Conservation (phyloP, 495 filamentous ascomycete genomes). For the Cairneyella variabilis region DNA sequence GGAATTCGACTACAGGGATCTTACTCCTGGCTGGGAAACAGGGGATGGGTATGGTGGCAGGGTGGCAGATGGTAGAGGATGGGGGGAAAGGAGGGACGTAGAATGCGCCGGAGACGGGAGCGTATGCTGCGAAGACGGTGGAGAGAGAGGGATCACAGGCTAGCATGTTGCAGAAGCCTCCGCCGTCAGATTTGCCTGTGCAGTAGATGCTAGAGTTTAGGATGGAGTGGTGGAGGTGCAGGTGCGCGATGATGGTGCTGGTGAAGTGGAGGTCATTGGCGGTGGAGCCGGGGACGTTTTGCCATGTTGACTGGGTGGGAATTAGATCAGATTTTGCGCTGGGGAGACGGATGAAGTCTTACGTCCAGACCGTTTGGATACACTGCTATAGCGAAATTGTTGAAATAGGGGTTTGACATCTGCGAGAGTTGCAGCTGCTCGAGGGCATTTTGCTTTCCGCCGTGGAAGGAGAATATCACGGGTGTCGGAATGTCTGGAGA, state of each 20-base stretch:
- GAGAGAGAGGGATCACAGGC: not conserved
- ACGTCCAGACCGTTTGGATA: not conserved
- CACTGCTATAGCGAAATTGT: not conserved
- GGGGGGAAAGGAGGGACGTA: too few species aligned
- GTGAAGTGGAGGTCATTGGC: not conserved
- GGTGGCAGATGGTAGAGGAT: not conserved
- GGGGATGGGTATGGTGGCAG: not conserved
- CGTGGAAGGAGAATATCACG: not conserved
- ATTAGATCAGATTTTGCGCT: not conserved
- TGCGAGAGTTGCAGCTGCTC: not conserved
- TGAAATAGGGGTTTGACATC: not conserved
- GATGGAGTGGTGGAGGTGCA: not conserved
- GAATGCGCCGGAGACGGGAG: not conserved
- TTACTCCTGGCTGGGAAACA: not conserved
- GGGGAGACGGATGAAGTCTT: not conserved
- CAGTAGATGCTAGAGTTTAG: not conserved
- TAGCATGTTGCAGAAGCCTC: not conserved
- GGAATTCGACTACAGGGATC: not conserved
- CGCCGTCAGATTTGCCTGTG: not conserved
- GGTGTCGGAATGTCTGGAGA: too few species aligned
- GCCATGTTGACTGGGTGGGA: not conserved
- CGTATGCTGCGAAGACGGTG: not conserved
- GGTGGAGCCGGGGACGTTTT: not conserved
- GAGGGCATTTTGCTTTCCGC: not conserved
- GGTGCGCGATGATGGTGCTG: not conserved